Percentiles rank a stretch among this genome's conserved stretches.
These are phyloP conservation scores for Thelephora terrestris DNA, from an alignment of 1,284 basidiomycete species.

Conservation along the genomic window DNA sequence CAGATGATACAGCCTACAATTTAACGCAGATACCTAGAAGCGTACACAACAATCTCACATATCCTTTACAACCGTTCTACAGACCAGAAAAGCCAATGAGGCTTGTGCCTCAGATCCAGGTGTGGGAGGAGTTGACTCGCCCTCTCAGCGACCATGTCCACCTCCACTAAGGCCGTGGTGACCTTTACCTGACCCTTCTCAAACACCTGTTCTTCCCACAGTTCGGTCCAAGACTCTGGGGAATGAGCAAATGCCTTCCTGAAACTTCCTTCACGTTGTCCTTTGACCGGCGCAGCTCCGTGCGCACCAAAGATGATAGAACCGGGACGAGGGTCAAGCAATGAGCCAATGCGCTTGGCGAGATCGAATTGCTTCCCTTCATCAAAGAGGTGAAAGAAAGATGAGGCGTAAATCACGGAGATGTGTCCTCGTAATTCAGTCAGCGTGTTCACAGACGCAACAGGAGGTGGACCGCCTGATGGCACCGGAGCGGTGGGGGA, in stretches of 20 bases:
- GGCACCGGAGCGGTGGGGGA: constrained; percentile 15
- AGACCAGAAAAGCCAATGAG: constrained; percentile 18
- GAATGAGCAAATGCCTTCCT: constrained; percentile 22
- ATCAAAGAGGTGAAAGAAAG: constrained; percentile 43
- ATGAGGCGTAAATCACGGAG: constrained; percentile 36
- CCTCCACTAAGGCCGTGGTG: constrained; percentile 4
- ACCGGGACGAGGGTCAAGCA: constrained; percentile 29
- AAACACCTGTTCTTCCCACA: constrained; percentile 33
- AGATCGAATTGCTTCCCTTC: constrained; percentile 31
- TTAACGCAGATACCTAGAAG: too few species aligned
- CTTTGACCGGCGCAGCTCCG: constrained; percentile 15
- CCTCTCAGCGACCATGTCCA: constrained; percentile 9
- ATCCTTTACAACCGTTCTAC: constrained; percentile 16
- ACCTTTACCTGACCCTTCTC: constrained; percentile 27
- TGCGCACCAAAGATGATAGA: constrained; percentile 29
- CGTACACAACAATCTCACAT: too few species aligned
- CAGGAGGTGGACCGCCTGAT: constrained; percentile 19
- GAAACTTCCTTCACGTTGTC: constrained; percentile 5
- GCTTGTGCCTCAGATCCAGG: constrained; percentile 8
- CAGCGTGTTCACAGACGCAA: constrained; percentile 27
- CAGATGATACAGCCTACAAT: too few species aligned
- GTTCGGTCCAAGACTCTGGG: constrained; percentile 29
- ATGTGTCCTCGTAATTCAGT: constrained; percentile 35
- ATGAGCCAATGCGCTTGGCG: constrained; percentile 28
- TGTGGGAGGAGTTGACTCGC: not conserved